A percentile compares a stretch with the other conserved stretches of the same genome.
phyloP scores from a whole-genome alignment of 2,329 filamentous ascomycete species.

The Pseudocercospora crystallina region DNA sequence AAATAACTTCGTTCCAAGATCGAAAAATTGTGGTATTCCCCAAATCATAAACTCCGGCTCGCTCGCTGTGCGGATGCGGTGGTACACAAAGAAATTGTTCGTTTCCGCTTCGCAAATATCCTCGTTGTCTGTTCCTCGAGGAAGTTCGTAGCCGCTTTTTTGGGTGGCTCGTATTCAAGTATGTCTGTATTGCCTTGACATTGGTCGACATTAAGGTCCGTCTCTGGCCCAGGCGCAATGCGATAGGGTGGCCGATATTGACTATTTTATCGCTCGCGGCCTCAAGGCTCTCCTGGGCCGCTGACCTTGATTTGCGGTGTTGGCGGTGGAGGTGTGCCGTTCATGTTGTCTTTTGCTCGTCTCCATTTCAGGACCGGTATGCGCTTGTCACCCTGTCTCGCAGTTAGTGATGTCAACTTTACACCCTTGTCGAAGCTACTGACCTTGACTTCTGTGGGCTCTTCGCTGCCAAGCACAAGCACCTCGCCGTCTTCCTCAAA shows the following conservation, averaged over 20 bases:
- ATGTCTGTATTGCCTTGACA: neutral
- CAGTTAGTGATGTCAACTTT: slow-evolving; percentile 1
- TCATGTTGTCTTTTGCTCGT: slow-evolving; percentile 34
- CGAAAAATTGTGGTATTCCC: slow-evolving; percentile 13
- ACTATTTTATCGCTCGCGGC: too few species aligned
- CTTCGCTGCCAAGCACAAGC: slow-evolving; percentile 39
- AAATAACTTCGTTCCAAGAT: neutral
- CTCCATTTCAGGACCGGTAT: slow-evolving; percentile 40
- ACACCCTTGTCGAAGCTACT: neutral
- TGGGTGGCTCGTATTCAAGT: neutral
- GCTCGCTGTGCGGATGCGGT: slow-evolving; percentile 12
- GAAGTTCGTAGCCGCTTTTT: too few species aligned
- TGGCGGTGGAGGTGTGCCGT: slow-evolving; percentile 34
- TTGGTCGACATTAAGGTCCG: too few species aligned
- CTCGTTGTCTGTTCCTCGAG: too few species aligned
- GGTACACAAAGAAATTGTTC: neutral
- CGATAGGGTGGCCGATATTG: too few species aligned
- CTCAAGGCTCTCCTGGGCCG: slow-evolving; percentile 39
- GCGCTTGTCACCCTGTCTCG: slow-evolving; percentile 36
- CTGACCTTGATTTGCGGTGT: slow-evolving; percentile 41
- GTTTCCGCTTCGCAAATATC: too few species aligned
- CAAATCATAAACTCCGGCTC: slow-evolving; percentile 6
- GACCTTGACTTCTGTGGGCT: slow-evolving; percentile 41
- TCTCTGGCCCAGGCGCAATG: too few species aligned
- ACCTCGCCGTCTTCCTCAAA: slow-evolving; percentile 42